These are phyloP conservation scores for Silene vulgaris DNA, from an alignment of 179 eudicot genomes.

Conservation along the genomic window DNA sequence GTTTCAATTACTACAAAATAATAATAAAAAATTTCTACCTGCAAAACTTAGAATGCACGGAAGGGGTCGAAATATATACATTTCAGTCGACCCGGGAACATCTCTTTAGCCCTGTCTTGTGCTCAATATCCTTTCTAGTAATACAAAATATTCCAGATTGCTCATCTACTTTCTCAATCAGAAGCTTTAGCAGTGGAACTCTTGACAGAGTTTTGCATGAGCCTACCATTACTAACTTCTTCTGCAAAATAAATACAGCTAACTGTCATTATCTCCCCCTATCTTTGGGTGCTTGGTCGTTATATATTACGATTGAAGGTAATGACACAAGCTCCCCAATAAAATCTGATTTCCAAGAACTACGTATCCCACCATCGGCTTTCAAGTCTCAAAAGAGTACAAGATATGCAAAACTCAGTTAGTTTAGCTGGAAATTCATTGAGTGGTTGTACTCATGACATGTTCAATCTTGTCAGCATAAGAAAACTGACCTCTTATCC, in stretches of 20 bases:
- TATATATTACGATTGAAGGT: background rate
- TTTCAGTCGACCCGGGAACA: conserved; percentile 46
- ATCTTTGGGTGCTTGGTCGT: background rate
- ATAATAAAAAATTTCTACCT: background rate
- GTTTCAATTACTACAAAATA: conserved; percentile 1
- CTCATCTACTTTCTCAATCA: conserved; percentile 75
- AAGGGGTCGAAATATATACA: conserved; percentile 14
- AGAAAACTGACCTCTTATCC: background rate
- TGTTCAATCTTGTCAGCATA: background rate
- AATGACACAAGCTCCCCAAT: background rate
- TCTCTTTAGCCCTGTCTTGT: conserved; percentile 51
- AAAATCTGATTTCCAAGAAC: background rate
- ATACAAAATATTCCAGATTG: conserved; percentile 55
- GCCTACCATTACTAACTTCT: conserved; percentile 91
- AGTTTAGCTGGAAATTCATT: too few relatives aligned
- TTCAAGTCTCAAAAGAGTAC: background rate
- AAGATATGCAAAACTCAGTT: background rate
- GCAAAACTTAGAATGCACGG: conserved; percentile 17
- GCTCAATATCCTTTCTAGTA: conserved; percentile 52
- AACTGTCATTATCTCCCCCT: background rate
- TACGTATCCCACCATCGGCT: background rate
- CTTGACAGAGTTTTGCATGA: conserved; percentile 73
- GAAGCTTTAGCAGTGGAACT: conserved; percentile 85
- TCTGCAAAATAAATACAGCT: conserved; percentile 41
- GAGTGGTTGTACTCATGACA: background rate